phyloP scores from a whole-genome alignment of 2,329 filamentous ascomycete species.

The Trichoderma hamatum region DNA sequence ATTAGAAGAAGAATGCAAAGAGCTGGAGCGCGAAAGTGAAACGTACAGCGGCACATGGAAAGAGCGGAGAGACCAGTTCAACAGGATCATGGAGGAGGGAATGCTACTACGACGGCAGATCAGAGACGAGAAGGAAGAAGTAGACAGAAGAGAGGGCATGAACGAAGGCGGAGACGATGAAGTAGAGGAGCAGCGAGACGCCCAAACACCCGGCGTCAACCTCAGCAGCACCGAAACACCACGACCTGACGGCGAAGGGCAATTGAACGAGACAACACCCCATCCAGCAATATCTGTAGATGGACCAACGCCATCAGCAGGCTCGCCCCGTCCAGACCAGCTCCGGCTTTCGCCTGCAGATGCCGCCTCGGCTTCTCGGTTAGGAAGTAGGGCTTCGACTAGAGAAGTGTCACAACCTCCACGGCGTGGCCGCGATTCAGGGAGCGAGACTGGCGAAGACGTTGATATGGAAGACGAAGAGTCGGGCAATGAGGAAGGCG shows the following conservation, averaged over 20 bases:
- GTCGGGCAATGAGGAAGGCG: conserved; percentile 41
- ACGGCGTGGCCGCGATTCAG: conserved; percentile 37
- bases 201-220: conserved; percentile 55
- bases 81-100: conserved; percentile 87
- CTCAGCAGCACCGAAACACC: conserved; percentile 57
- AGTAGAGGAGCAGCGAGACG: conserved; percentile 50
- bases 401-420: conserved; percentile 36
- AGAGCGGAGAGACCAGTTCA: conserved; percentile 84
- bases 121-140: conserved; percentile 92
- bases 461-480: conserved; percentile 63
- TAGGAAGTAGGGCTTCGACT: conserved; percentile 37
- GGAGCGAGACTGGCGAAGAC: conserved; percentile 55
- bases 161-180: conserved; percentile 67
- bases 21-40: conserved; percentile 81
- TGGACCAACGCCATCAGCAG: conserved; percentile 40
- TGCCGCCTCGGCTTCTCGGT: conserved; percentile 31
- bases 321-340: conserved; percentile 38
- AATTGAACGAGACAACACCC: conserved; percentile 35
- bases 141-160: conserved; percentile 84
- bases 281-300: conserved; percentile 35
- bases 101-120: conserved; percentile 82
- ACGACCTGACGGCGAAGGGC: conserved; percentile 48
- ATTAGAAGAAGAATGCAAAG: conserved; percentile 83
- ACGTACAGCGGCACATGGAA: conserved; percentile 82
- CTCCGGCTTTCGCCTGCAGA: conserved; percentile 31